phyloP scores from a whole-genome alignment of 2,329 filamentous ascomycete species.

The Phialophora chinensis region DNA sequence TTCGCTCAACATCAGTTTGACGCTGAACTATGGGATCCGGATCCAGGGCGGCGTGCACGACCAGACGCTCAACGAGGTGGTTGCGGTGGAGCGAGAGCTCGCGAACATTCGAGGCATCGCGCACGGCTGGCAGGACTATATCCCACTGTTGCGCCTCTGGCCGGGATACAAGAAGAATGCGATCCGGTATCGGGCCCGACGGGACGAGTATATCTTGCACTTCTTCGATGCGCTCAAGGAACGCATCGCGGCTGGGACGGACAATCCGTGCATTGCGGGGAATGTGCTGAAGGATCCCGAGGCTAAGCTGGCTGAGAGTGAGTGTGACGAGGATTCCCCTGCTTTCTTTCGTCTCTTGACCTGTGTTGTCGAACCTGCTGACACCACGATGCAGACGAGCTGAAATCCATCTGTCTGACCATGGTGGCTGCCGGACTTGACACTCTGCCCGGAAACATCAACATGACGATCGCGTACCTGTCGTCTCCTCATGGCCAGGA shows the following conservation, averaged over 20 bases:
- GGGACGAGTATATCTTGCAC: constrained; percentile 68
- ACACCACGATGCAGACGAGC: constrained; percentile 62
- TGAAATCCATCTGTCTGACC: constrained; percentile 79
- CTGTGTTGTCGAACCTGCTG: background rate
- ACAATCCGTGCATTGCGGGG: constrained; percentile 70
- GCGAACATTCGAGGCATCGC: constrained; percentile 77
- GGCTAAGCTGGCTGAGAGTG: constrained; percentile 70
- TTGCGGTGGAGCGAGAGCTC: constrained; percentile 70
- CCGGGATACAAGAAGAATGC: constrained; percentile 67
- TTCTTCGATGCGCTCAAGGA: constrained; percentile 65
- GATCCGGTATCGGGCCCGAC: constrained; percentile 66
- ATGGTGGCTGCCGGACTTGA: constrained; percentile 82
- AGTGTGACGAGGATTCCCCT: background rate
- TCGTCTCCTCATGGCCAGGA: constrained; percentile 68
- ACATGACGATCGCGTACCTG: constrained; percentile 78
- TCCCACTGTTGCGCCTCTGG: constrained; percentile 71
- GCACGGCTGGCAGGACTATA: constrained; percentile 70
- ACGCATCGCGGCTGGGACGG: constrained; percentile 64
- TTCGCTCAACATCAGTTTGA: constrained; percentile 76
- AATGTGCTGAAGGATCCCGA: constrained; percentile 73
- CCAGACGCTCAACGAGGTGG: constrained; percentile 72
- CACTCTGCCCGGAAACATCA: constrained; percentile 76
- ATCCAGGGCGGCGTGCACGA: constrained; percentile 73
- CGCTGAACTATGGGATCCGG: constrained; percentile 77
- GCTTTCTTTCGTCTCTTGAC: background rate